These are phyloP conservation scores for Lactarius trivialis DNA, from an alignment of 768 basidiomycete genomes.

Conservation along the genomic window DNA sequence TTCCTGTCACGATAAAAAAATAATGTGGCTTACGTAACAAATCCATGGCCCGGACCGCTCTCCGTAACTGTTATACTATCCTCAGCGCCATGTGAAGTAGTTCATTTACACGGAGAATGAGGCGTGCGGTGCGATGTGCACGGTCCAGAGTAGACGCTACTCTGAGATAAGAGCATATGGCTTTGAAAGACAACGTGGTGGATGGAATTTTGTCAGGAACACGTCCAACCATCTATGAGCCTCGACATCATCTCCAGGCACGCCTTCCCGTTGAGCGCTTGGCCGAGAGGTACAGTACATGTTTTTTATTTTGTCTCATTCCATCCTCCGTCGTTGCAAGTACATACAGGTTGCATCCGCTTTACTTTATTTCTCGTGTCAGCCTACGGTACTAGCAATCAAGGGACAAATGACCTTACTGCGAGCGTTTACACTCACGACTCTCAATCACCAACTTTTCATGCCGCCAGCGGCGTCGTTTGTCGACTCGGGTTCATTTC, in stretches of 20 bases:
- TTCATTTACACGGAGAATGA: not conserved
- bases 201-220: too few species aligned
- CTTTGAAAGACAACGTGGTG: not conserved
- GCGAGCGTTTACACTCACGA: not conserved
- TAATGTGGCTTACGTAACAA: not conserved
- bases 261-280: not conserved
- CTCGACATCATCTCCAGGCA: not conserved
- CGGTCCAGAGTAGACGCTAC: not conserved
- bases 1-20: not conserved
- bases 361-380: not conserved
- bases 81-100: not conserved
- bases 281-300: not conserved
- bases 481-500: not conserved
- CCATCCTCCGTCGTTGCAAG: not conserved
- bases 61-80: too few species aligned
- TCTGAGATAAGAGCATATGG: not conserved
- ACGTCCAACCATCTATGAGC: too few species aligned
- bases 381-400: not conserved
- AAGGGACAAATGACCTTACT: not conserved
- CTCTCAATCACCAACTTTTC: not conserved
- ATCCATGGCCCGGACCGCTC: too few species aligned
- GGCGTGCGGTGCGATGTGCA: not conserved
- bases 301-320: not conserved
- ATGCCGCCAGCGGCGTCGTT: not conserved
- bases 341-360: not conserved